Percentiles rank a stretch among this genome's conserved stretches.
These are phyloP conservation scores for Xylariaceae sp. DNA, from an alignment of 2,329 filamentous ascomycete species.

Conservation along the genomic window DNA sequence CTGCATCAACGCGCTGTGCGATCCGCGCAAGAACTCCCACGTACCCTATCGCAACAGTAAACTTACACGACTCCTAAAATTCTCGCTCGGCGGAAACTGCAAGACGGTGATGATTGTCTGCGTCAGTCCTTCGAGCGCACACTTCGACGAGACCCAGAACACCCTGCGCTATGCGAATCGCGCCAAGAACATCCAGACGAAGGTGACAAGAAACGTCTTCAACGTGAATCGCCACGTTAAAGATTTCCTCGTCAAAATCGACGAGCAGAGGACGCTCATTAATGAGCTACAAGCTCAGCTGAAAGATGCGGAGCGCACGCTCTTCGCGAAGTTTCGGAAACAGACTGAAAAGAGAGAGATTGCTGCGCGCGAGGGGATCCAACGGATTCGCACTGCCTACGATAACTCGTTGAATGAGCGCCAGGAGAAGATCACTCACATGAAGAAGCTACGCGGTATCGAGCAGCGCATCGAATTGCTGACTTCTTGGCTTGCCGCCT, in stretches of 20 bases:
- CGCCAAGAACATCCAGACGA: slow-evolving; percentile 99
- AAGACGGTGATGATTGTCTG: slow-evolving; percentile 99
- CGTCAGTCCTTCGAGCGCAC: slow-evolving; percentile 89
- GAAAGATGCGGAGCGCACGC: slow-evolving; percentile 76
- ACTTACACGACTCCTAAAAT: slow-evolving; percentile 89
- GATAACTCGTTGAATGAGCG: slow-evolving; percentile 74
- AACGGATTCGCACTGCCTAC: slow-evolving; percentile 75
- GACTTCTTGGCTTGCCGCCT: slow-evolving; percentile 89
- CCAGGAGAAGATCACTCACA: slow-evolving; percentile 69
- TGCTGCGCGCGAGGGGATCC: slow-evolving; percentile 70
- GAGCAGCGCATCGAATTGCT: slow-evolving; percentile 80
- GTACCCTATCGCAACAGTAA: slow-evolving; percentile 98
- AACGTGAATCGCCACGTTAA: slow-evolving; percentile 99
- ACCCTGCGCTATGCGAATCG: slow-evolving; percentile 95
- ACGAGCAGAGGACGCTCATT: slow-evolving; percentile 95
- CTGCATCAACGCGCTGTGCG: slow-evolving; percentile 97
- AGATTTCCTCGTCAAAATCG: slow-evolving; percentile 98
- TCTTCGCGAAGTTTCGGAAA: slow-evolving; percentile 86
- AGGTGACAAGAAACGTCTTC: slow-evolving; percentile 97
- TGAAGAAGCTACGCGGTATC: slow-evolving; percentile 77
- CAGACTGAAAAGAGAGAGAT: slow-evolving; percentile 78
- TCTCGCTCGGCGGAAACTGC: slow-evolving; percentile 95
- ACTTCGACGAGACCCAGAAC: slow-evolving; percentile 98
- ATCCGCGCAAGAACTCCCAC: slow-evolving; percentile 84
- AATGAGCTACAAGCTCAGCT: slow-evolving; percentile 92